Base-by-base conservation (phyloP, 176 grass and related monocot genomes). In the Rhipidocladum racemiflorum region DNA sequence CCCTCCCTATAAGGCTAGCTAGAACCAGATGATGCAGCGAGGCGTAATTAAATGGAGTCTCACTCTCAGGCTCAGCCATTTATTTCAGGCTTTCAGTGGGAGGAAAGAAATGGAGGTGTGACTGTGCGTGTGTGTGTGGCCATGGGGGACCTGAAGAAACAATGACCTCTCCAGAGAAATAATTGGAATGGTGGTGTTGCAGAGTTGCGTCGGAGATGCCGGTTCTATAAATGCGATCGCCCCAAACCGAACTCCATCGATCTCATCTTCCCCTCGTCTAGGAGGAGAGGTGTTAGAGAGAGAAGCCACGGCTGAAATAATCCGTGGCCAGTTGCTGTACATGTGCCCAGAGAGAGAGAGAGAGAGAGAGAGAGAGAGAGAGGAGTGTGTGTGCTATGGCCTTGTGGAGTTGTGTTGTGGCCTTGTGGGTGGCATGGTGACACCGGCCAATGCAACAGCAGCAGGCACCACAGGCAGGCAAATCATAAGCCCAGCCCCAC, bases 401-500 rank as follows among this genome's bases (percentile, higher is more conserved):
- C n/a, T n/a, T n/a, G n/a, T n/a, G n/a, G n/a, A n/a, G n/a, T n/a
- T 40, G 70, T 32, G 35, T 36, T 35, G 29, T 83, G 68, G n/a
- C n/a, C 21, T 3, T 20, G 24, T 0, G 57, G 35, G 40, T 18
- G 62, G 57, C 40, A 81, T 76, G 6, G 72, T 64, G 75, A 38
- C 86, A 75, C 81, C 61, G 81, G n/a, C 68, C 81, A 75, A 51
- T 25, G 87, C 68, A 79, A 51, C 75, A 42, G 81, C 44, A 43
- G 79, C 61, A 68, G 77, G 68, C 76, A 56, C 61, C 75, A 61
- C 77, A 24, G 65, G 65, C 60, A 74, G 65, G 79, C 80, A 88
- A 88, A 88, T 88, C 86, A 83, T 88, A 78, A 88, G 86, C 44
- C 62, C 13, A 14, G 61, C 45, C 28, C 86, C 80, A 72, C 43